Base-by-base conservation (phyloP, 176 grass and related monocot genomes). In the Eragrostis curvula region DNA sequence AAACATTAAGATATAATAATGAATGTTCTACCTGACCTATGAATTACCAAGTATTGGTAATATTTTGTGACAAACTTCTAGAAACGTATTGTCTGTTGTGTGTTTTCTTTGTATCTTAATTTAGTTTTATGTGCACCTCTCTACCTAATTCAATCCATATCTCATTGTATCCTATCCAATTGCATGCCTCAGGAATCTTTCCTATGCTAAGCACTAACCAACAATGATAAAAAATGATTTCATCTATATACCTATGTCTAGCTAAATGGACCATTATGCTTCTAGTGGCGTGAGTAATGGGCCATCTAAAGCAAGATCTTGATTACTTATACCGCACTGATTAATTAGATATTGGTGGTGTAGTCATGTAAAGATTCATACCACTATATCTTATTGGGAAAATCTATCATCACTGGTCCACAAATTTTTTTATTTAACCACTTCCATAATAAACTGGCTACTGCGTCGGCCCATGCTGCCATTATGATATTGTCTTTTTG, bases 71-170 rank as follows among this genome's bases (percentile, higher is more conserved):
- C 12, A 51, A 14, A 51, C 14, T 16, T 51, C 14, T 16, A 0
- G 3, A 32, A 51, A 32, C 5, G 12, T 10, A 36, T 73, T 16
- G 52, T 41, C 29, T 36, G 32, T 21, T 12, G 29, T 46, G 12
- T 20, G 9, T n/a, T 18, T 20, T 32, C 12, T 30, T 52, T 18
- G 18, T 13, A 39, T 73, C 28, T 3, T 36, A 51, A 45, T 45
- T 45, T 17, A 20, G 5, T 40, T 55, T 16, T 13, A 53, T 29
- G 2, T 53, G 9, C 1, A 20, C 25, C 16, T 30, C 46, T 51
- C 50, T 74, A 74, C 71, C 71, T 55, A 74, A 55, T 39, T 55
- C 28, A 55, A 49, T 74, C 29, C 2, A 40, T n/a, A 39, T 74
- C 71, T 74, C 29, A 11, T 21, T 12, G 20, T 51, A 55, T 17